Evolutionary conservation across 345 rosid genomes (phyloP).

Genomic region (Pistacia vera): DNA sequence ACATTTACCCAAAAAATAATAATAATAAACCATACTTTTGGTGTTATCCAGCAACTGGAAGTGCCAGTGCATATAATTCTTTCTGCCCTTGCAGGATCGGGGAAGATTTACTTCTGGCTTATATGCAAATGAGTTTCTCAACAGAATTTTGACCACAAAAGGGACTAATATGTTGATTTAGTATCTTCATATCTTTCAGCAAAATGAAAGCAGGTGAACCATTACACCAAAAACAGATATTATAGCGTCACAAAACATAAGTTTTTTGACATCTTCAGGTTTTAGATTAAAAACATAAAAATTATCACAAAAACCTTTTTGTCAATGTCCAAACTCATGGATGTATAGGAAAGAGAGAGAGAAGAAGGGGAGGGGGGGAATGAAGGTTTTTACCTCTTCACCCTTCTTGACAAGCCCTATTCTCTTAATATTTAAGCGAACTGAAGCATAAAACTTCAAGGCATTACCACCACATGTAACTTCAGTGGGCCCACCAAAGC

Average conservation of each 20-base stretch:
- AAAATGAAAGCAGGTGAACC: background rate
- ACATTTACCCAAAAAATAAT: too few relatives aligned
- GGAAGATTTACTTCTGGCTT: background rate
- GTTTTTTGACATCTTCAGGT: background rate
- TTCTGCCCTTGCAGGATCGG: background rate
- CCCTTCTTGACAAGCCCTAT: constrained; percentile 79
- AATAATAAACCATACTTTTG: background rate
- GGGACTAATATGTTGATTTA: background rate
- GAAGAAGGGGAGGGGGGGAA: background rate
- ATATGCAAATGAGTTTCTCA: background rate
- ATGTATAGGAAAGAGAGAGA: constrained; percentile 2
- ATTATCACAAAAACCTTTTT: background rate
- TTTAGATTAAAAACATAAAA: background rate
- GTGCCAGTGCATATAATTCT: background rate
- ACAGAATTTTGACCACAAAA: background rate
- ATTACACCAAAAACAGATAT: background rate
- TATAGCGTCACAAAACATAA: background rate
- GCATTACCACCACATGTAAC: constrained; percentile 99
- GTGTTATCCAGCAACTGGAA: background rate
- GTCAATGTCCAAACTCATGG: constrained; percentile 8
- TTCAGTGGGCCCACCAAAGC: constrained; percentile 93
- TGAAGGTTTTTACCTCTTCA: constrained; percentile 65
- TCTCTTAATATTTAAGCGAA: constrained; percentile 78
- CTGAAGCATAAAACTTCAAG: constrained; percentile 94
- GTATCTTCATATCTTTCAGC: background rate